Evolutionary conservation across 2,329 filamentous ascomycete genomes (phyloP), one percentile per base, ranked within the genome.

Genomic region (Neofusicoccum ribis): DNA sequence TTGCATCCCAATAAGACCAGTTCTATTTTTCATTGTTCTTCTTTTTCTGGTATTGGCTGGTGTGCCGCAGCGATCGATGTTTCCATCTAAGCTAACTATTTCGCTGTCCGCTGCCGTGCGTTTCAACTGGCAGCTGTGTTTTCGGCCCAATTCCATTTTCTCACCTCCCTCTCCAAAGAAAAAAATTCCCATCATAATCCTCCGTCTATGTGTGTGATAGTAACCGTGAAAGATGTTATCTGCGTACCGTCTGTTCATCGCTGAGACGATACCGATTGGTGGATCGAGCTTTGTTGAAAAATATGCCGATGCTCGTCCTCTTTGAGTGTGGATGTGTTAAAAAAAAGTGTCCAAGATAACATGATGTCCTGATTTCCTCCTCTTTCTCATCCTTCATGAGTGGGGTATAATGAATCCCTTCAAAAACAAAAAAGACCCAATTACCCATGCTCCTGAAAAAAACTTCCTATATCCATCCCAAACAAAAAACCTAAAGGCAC

Each of bases 251-350:
- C 56, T 60, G 43, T 23, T 47, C n/a, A 34, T 60, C n/a, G 23
- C 9, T 47, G n/a, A 34, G 56, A 60, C 56, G 56, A 60, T 60
- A 60, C 56, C 56, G 56, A 60, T 60, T 60, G 44, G 39, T 14
- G 15, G 23, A 47, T 47, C 56, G 56, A 47, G 43, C 56, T 20
- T 17, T 60, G 56, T 60, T 60, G 56, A 58, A 58, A 46, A 47
- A 47, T 17, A 60, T 20, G 43, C n/a, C 36, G 43, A 46, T 15
- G 43, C 43, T 34, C 41, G n/a, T 60, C 56, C 56, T 37, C 15
- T 20, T 60, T 37, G 43, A 46, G 56, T 46, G 43, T 47, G 31
- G 44, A 47, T 12, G 31, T 20, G 6, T 11, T 37, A 5, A 44
- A 43, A 34, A 44, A 60, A 23, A 47, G 39, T 39, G 31, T 37